Base-by-base conservation (phyloP, 257 asterid species). In the Nicotiana tabacum region DNA sequence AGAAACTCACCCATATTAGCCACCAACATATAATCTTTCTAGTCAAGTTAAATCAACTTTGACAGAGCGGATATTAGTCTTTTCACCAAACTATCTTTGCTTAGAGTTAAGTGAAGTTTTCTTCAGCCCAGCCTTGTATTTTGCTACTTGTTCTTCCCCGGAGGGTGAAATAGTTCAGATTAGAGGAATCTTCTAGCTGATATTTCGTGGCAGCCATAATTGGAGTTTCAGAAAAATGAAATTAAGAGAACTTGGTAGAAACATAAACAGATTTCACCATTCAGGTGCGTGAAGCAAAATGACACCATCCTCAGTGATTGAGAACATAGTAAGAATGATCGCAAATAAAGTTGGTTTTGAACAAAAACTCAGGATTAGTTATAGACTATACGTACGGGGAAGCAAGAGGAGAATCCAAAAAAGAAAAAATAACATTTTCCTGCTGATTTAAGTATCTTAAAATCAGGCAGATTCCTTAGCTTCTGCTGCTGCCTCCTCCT, bases 401-500 rank as follows among this genome's bases (percentile, higher is more conserved):
- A 74, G 61, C 62, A 74, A 27, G 64, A 74, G 79, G 80, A 74
- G 80, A 74, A 51, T 3, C 64, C 15, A 29, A 9, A 51, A 51
- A 74, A 74, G 27, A 51, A 48, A 51, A 27, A 15, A 27, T n/a
- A 48, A 74, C 62, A 74, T 74, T 48, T 74, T 46, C 80, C 80
- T 74, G 43, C 80, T 74, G 29, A 57, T 27, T 74, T 48, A 15
- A 74, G 9, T 74, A 62, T 27, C 78, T 51, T 57, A 78, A 81
- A 81, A 83, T 88, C 86, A 89, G 33, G 93, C 81, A 1, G 97
- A 81, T 82, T 92, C 97, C 83, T 92, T 90, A 21, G 93, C 98
- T 87, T 90, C 98, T 81, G 85, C 97, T 77, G 93, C 97, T 9
- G 96, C 98, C 87, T 94, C 98, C 80, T 74, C 80, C 81, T 92